These are phyloP conservation scores for Silene uniflora DNA, from an alignment of 148 eudicot genomes.

Conservation along the genomic window DNA sequence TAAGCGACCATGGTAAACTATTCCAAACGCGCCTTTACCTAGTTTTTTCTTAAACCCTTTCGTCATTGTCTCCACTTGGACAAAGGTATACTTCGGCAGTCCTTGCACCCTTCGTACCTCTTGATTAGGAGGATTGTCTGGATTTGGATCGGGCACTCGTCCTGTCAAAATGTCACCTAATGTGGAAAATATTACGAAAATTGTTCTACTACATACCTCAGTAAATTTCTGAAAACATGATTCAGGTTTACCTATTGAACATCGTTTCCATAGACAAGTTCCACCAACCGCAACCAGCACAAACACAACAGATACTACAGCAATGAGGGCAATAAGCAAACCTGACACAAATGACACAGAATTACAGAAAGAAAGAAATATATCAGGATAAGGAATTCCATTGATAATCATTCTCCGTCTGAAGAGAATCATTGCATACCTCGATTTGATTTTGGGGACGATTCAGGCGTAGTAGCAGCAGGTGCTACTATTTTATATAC, in stretches of 20 bases:
- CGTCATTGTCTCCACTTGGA: conserved; percentile 30
- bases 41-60: conserved; percentile 23
- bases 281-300: background rate
- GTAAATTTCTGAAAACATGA: background rate
- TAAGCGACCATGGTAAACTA: conserved; percentile 34
- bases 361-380: no score
- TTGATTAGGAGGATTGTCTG: background rate
- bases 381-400: background rate
- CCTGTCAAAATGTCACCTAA: background rate
- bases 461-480: background rate
- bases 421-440: background rate
- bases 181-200: no score
- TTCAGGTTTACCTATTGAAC: background rate
- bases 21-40: conserved; percentile 45
- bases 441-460: background rate
- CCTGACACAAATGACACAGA: background rate
- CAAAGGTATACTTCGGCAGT: conserved; percentile 25
- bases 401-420: background rate
- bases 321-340: background rate
- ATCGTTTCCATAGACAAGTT: conserved; percentile 2
- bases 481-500: background rate
- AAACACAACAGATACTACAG: conserved; percentile 5
- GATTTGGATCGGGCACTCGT: background rate
- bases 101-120: background rate
- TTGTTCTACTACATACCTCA: background rate